Base-by-base conservation (phyloP, 2,329 filamentous ascomycete species). In the Elsinoe fawcettii region DNA sequence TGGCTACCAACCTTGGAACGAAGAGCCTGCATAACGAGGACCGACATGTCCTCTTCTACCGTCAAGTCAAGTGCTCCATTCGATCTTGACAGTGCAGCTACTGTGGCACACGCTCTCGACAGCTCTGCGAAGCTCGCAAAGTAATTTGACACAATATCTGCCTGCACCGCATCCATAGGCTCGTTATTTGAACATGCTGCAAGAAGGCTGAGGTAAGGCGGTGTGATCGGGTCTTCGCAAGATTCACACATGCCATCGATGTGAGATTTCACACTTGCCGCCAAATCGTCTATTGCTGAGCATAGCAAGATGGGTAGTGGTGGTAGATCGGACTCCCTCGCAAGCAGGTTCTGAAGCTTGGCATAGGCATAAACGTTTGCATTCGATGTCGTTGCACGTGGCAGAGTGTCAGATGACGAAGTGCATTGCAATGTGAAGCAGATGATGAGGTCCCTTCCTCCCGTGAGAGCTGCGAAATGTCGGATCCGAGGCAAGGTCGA, bases 391-490 rank as follows among this genome's bases (percentile, higher is more conserved):
- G 9, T 37, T 4, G 4, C 11, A 7, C 11, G 5, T n/a, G 14
- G 34, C 3, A 7, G 34, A 12, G 9, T 3, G 14, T 37, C 14
- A 14, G 14, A n/a, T n/a, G 9, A 12, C 9, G 14, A n/a, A n/a
- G 9, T n/a, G 5, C 5, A 4, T 5, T 37, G 34, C 20, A 70
- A 62, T 1, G 69, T 58, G 53, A 71, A 69, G 49, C 69, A 30
- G 41, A 70, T 66, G 36, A 61, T 66, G 14, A 66, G 46, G 39
- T 66, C 62, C 23, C 62, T 58, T 4, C 63, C 65, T 18, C 63
- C 63, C 1, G 66, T 66, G 18, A 69, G 55, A 5, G 63, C 59
- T 1, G 62, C 55, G 36, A 72, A 66, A 37, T 63, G 68, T 27
- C 63, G 62, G 43, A 70, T 64, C 7, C 69, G 66, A 2, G 63